phyloP scores from a whole-genome alignment of 208 protist species.

The Leishmania turanica region DNA sequence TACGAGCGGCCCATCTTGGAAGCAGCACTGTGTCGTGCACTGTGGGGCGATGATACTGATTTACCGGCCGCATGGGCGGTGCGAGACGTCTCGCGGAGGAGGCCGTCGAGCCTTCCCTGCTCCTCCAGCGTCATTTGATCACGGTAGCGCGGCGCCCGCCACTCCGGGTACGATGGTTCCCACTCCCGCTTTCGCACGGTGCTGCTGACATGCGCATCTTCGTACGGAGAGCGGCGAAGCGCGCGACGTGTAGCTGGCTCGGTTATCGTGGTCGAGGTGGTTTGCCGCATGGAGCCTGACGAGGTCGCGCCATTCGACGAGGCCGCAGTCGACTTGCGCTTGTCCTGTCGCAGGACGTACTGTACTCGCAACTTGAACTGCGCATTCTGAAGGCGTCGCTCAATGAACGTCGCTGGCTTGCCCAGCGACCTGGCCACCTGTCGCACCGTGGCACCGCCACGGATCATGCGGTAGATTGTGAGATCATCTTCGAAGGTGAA shows the following conservation, averaged over 20 bases:
- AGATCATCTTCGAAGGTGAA: conserved; percentile 87
- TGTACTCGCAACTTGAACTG: conserved; percentile 90
- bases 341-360: conserved; percentile 73
- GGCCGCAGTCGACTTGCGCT: conserved; percentile 16
- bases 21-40: conserved; percentile 15
- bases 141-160: conserved; percentile 49
- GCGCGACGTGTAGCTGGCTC: conserved; percentile 24
- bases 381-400: conserved; percentile 82
- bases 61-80: neutral
- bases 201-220: conserved; percentile 1
- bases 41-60: neutral
- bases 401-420: conserved; percentile 84
- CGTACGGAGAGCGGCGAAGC: conserved; percentile 32
- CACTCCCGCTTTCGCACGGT: conserved; percentile 61
- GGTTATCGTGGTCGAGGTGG: conserved; percentile 24
- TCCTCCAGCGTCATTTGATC: conserved; percentile 79
- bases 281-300: conserved; percentile 1
- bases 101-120: conserved; percentile 46
- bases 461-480: conserved; percentile 86
- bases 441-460: conserved; percentile 74
- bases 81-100: conserved; percentile 31
- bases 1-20: conserved; percentile 83
- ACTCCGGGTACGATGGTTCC: conserved; percentile 66
- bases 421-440: conserved; percentile 84
- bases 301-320: conserved; percentile 1